Percentiles rank a stretch among this genome's conserved stretches.
phyloP scores from a whole-genome alignment of 2,329 filamentous ascomycete genomes.

The Trichoderma sp. region DNA sequence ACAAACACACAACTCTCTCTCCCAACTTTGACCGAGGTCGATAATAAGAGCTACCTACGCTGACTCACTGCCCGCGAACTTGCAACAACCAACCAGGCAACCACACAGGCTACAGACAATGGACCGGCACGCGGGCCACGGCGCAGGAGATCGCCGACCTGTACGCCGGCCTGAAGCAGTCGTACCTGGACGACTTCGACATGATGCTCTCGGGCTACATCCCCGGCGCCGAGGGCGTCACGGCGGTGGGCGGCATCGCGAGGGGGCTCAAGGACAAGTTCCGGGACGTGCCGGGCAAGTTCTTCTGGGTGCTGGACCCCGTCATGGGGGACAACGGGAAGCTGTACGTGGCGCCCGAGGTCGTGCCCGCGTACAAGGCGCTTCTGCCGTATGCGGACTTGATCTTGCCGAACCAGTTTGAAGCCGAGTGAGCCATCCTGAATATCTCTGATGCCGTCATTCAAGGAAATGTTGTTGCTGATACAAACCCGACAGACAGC shows the following conservation, averaged over 20 bases:
- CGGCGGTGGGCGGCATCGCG: slow-evolving; percentile 81
- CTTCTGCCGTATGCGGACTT: slow-evolving; percentile 82
- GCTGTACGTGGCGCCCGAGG: slow-evolving; percentile 88
- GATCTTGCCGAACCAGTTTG: slow-evolving; percentile 95
- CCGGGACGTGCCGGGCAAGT: slow-evolving; percentile 66
- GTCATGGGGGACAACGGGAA: slow-evolving; percentile 97
- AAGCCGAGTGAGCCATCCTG: slow-evolving; percentile 72
- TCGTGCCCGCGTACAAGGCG: slow-evolving; percentile 85
- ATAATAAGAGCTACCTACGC: neutral
- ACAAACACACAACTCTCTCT: no score
- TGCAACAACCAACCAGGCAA: slow-evolving; percentile 64
- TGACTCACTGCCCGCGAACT: neutral
- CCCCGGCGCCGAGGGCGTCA: slow-evolving; percentile 80
- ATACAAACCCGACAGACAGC: slow-evolving; percentile 57
- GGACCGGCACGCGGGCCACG: slow-evolving; percentile 80
- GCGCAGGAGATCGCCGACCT: slow-evolving; percentile 82
- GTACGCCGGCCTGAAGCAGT: slow-evolving; percentile 81
- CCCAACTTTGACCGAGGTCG: no score
- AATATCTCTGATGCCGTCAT: no score
- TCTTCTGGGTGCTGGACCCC: slow-evolving; percentile 97
- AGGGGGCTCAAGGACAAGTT: slow-evolving; percentile 73
- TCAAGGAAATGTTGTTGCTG: neutral
- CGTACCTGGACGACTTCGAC: slow-evolving; percentile 84
- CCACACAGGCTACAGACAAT: slow-evolving; percentile 88
- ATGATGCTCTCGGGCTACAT: slow-evolving; percentile 95